Conservation (phyloP, 2,329 filamentous ascomycete genomes). For the Tolypocladium ophioglossoides region DNA sequence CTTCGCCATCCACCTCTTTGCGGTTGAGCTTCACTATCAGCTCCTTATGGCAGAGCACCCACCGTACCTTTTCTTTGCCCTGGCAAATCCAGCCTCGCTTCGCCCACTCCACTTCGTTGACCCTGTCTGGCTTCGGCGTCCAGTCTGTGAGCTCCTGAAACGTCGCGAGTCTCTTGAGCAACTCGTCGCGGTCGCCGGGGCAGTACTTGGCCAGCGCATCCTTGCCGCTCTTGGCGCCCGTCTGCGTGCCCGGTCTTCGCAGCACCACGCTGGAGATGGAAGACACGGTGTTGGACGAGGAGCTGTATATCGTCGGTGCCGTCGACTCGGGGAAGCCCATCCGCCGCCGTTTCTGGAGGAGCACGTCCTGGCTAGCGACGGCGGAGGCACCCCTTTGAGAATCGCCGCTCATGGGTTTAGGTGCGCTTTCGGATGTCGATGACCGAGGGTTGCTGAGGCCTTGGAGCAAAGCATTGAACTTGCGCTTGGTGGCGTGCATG, state of each 20-base stretch:
- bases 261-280: constrained; percentile 7
- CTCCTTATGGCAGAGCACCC: constrained; percentile 75
- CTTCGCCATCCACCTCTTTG: constrained; percentile 44
- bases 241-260: constrained; percentile 1
- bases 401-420: constrained; percentile 11
- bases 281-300: constrained; percentile 8
- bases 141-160: constrained; percentile 88
- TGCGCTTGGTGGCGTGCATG: constrained; percentile 74
- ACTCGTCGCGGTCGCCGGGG: constrained; percentile 74
- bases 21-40: constrained; percentile 69
- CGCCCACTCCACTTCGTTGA: constrained; percentile 90
- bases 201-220: constrained; percentile 57
- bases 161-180: constrained; percentile 70
- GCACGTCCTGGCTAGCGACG: constrained; percentile 22
- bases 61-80: constrained; percentile 73
- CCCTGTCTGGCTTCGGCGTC: constrained; percentile 79
- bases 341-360: constrained; percentile 43
- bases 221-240: constrained; percentile 7
- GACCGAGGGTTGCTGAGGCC: constrained; percentile 40
- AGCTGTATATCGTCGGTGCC: constrained; percentile 15
- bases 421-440: constrained; percentile 4
- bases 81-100: constrained; percentile 86
- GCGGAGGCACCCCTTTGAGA: constrained; percentile 6
- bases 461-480: constrained; percentile 69
- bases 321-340: constrained; percentile 32